Evolutionary conservation across 2,329 filamentous ascomycete species (phyloP).

Genomic region (Trichoderma asperellum): DNA sequence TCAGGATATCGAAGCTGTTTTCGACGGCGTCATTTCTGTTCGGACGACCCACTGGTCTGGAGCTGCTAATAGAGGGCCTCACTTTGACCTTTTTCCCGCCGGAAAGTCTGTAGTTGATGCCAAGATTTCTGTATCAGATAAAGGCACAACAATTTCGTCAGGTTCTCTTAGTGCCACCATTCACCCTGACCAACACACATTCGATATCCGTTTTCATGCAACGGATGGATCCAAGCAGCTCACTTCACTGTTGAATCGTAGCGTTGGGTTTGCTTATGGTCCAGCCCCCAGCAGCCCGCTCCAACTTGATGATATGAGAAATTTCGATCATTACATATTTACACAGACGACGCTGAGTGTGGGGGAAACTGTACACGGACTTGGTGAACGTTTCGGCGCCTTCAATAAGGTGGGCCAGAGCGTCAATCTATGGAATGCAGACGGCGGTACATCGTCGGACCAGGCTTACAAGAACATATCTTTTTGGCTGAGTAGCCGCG

Average conservation of each 20-base stretch:
- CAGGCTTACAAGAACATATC: slow-evolving; percentile 74
- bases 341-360: slow-evolving; percentile 59
- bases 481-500: slow-evolving; percentile 71
- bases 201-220: slow-evolving; percentile 47
- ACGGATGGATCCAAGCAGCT: slow-evolving; percentile 43
- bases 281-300: slow-evolving; percentile 42
- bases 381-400: slow-evolving; percentile 76
- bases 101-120: slow-evolving; percentile 40
- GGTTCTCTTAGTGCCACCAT: slow-evolving; percentile 45
- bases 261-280: slow-evolving; percentile 46
- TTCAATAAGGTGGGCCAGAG: slow-evolving; percentile 77
- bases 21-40: slow-evolving; percentile 47
- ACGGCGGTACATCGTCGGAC: slow-evolving; percentile 68
- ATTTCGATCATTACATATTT: slow-evolving; percentile 60
- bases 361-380: slow-evolving; percentile 71
- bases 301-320: slow-evolving; percentile 43
- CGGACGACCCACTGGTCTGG: slow-evolving; percentile 48
- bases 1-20: slow-evolving; percentile 41
- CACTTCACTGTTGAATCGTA: slow-evolving; percentile 46
- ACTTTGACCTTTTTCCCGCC: slow-evolving; percentile 46
- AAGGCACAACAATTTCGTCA: slow-evolving; percentile 44
- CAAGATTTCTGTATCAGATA: slow-evolving; percentile 38
- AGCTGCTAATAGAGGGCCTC: slow-evolving; percentile 43
- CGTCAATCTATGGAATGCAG: slow-evolving; percentile 66
- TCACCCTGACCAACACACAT: slow-evolving; percentile 43